Evolutionary conservation across 2,329 filamentous ascomycete species (phyloP).

Genomic region (Talaromyces sp.): DNA sequence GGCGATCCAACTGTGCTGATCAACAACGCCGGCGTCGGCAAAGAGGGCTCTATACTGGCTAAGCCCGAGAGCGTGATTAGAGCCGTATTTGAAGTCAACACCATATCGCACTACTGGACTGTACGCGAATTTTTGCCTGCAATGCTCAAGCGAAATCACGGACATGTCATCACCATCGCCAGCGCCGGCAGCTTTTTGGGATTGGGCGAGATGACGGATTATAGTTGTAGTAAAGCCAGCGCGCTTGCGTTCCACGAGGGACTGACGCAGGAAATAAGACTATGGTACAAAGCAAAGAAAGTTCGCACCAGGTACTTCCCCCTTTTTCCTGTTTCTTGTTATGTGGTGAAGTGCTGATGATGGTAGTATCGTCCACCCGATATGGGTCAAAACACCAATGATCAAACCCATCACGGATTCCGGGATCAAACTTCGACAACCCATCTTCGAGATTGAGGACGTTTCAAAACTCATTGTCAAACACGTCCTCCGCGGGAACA

Average conservation of each 20-base stretch:
- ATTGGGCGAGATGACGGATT: constrained; percentile 50
- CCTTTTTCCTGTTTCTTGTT: background rate
- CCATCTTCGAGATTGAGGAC: constrained; percentile 34
- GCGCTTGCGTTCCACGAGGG: constrained; percentile 54
- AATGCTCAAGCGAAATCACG: constrained; percentile 51
- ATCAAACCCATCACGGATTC: constrained; percentile 36
- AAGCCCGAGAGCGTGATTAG: constrained; percentile 44
- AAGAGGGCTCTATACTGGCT: constrained; percentile 47
- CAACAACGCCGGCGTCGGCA: constrained; percentile 51
- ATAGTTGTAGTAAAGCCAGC: constrained; percentile 51
- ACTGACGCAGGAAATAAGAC: constrained; percentile 36
- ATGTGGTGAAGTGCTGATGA: constrained; percentile 12
- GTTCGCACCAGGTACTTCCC: constrained; percentile 36
- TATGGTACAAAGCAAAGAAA: constrained; percentile 35
- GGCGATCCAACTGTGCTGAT: constrained; percentile 48
- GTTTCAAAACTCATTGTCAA: constrained; percentile 50
- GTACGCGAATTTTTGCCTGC: constrained; percentile 51
- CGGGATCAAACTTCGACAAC: constrained; percentile 31
- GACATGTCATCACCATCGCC: constrained; percentile 56
- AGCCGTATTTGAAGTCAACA: constrained; percentile 52
- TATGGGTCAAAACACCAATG: constrained; percentile 51
- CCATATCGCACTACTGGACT: constrained; percentile 50
- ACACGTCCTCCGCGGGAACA: constrained; percentile 49
- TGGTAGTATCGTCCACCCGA: constrained; percentile 31
- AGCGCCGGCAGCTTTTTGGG: constrained; percentile 51